Evolutionary conservation across 768 basidiomycete genomes (phyloP).

Genomic region (Ephemerocybe angulata): DNA sequence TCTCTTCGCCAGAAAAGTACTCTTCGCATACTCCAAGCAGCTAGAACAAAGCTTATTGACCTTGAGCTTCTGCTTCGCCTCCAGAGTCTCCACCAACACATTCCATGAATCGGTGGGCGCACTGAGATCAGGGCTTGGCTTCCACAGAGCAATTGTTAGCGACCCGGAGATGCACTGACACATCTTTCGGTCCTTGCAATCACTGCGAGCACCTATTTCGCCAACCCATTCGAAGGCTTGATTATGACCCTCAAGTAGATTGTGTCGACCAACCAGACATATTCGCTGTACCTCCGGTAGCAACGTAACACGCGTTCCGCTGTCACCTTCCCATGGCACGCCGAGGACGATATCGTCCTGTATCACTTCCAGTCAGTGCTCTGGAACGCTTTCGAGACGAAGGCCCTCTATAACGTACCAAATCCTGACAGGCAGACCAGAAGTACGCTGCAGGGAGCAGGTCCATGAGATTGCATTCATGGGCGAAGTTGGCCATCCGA

Average conservation of each 20-base stretch:
- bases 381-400: too few species aligned
- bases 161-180: background rate
- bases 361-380: too few species aligned
- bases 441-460: background rate
- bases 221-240: background rate
- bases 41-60: background rate
- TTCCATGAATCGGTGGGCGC: background rate
- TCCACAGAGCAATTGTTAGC: background rate
- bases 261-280: background rate
- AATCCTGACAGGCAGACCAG: background rate
- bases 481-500: background rate
- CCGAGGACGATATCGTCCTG: too few species aligned
- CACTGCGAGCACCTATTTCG: background rate
- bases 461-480: background rate
- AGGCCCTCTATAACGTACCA: too few species aligned
- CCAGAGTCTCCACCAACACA: too few species aligned
- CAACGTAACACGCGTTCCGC: background rate
- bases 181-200: background rate
- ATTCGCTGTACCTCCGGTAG: background rate
- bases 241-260: background rate
- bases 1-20: background rate
- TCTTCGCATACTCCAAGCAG: background rate
- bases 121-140: background rate
- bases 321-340: too few species aligned
- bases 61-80: background rate